These are phyloP conservation scores for Scedosporium apiospermum DNA, from an alignment of 2,329 filamentous ascomycete species.

Conservation along the genomic window DNA sequence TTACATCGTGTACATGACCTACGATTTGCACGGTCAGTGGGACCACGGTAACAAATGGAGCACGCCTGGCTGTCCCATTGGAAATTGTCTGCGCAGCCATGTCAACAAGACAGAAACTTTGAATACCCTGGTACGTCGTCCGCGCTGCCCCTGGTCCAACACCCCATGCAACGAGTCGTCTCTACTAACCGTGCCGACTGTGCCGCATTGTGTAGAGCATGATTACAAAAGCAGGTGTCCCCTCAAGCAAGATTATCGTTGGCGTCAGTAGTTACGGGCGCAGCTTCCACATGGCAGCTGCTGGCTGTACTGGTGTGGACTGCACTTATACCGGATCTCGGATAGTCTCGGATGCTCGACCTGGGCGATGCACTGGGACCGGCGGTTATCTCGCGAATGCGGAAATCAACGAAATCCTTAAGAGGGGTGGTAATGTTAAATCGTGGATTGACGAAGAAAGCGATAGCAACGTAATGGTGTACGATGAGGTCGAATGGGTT, in stretches of 20 bases:
- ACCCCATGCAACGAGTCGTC: background rate
- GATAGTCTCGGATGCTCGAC: constrained; percentile 12
- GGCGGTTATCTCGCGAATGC: constrained; percentile 20
- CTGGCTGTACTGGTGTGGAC: constrained; percentile 16
- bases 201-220: background rate
- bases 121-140: constrained; percentile 8
- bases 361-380: constrained; percentile 19
- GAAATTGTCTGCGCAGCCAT: constrained; percentile 24
- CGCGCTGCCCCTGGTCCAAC: constrained; percentile 15
- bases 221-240: constrained; percentile 23
- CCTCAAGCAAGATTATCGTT: constrained; percentile 19
- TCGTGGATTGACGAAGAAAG: background rate
- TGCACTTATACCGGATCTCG: constrained; percentile 17
- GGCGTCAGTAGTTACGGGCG: constrained; percentile 23
- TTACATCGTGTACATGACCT: constrained; percentile 26
- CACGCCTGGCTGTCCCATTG: constrained; percentile 15
- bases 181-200: background rate
- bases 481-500: constrained; percentile 15
- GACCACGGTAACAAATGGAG: constrained; percentile 1
- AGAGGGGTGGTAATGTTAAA: constrained; percentile 2
- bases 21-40: constrained; percentile 25
- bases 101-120: constrained; percentile 26
- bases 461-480: constrained; percentile 12
- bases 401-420: constrained; percentile 15
- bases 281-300: constrained; percentile 21